A percentile compares a stretch with the other conserved stretches of the same genome.
Conservation (phyloP, 73 alveolate species). For the Blepharisma stoltei region DNA sequence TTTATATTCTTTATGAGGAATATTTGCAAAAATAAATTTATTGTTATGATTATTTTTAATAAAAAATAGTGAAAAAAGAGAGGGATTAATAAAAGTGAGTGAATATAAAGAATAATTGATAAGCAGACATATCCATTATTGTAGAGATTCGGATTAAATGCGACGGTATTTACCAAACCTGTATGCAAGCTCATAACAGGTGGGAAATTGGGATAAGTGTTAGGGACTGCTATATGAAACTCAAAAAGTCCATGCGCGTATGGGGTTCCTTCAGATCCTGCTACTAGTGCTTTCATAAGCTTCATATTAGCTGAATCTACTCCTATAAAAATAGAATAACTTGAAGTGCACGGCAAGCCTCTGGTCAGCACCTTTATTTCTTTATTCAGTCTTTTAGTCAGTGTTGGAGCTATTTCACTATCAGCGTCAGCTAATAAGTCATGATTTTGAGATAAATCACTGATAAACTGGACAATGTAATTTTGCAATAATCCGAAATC, state of each 20-base stretch:
- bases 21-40: too few species aligned
- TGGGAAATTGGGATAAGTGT: constrained; percentile 65
- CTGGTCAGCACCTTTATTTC: constrained; percentile 74
- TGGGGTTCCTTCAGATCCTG: constrained; percentile 84
- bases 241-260: constrained; percentile 75
- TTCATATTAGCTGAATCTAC: constrained; percentile 81
- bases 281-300: constrained; percentile 67
- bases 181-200: constrained; percentile 60
- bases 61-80: too few species aligned
- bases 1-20: too few species aligned
- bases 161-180: constrained; percentile 52
- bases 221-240: constrained; percentile 59
- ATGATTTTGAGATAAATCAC: too few species aligned
- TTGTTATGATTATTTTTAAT: too few species aligned
- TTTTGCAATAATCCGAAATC: too few species aligned
- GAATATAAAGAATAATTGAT: constrained; percentile 53
- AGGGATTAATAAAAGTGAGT: too few species aligned
- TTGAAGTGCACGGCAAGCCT: constrained; percentile 74
- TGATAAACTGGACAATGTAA: too few species aligned
- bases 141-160: constrained; percentile 80
- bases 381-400: constrained; percentile 23
- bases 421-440: too few species aligned
- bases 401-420: neutral
- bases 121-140: constrained; percentile 70
- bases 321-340: constrained; percentile 79